These are phyloP conservation scores for Sporisorium iseilematis-ciliati DNA, from an alignment of 1,284 basidiomycete species.

Conservation along the genomic window DNA sequence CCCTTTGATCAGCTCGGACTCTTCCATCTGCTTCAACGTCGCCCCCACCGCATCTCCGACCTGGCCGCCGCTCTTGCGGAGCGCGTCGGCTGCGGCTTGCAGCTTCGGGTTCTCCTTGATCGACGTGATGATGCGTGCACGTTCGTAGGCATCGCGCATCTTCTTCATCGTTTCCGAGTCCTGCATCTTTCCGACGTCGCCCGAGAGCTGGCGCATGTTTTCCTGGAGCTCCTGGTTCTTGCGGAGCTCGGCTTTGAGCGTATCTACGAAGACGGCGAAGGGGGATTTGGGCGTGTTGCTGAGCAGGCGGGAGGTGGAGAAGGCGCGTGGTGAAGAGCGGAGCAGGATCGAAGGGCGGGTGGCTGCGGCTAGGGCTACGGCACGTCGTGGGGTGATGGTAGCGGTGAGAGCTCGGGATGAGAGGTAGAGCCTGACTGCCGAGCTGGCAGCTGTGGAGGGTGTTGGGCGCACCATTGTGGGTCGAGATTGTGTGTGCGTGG, in stretches of 20 bases:
- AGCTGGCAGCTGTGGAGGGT: neutral
- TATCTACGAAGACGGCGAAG: conserved; percentile 95
- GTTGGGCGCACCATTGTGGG: conserved; percentile 26
- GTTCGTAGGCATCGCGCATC: conserved; percentile 90
- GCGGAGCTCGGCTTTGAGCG: conserved; percentile 87
- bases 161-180: conserved; percentile 96
- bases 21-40: conserved; percentile 90
- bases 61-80: conserved; percentile 88
- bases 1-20: conserved; percentile 89
- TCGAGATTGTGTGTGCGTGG: neutral
- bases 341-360: neutral
- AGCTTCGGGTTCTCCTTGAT: conserved; percentile 96
- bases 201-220: conserved; percentile 95
- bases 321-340: conserved; percentile 6
- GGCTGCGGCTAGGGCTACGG: neutral
- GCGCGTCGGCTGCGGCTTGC: conserved; percentile 88
- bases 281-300: conserved; percentile 75
- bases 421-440: conserved; percentile 23
- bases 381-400: neutral
- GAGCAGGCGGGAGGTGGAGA: conserved; percentile 11
- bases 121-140: conserved; percentile 89
- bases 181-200: conserved; percentile 95
- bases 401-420: conserved; percentile 18
- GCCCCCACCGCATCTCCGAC: conserved; percentile 93
- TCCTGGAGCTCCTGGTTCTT: conserved; percentile 96